These are phyloP conservation scores for Saturnispora dispora DNA, from an alignment of 805 yeast species.

Conservation along the genomic window DNA sequence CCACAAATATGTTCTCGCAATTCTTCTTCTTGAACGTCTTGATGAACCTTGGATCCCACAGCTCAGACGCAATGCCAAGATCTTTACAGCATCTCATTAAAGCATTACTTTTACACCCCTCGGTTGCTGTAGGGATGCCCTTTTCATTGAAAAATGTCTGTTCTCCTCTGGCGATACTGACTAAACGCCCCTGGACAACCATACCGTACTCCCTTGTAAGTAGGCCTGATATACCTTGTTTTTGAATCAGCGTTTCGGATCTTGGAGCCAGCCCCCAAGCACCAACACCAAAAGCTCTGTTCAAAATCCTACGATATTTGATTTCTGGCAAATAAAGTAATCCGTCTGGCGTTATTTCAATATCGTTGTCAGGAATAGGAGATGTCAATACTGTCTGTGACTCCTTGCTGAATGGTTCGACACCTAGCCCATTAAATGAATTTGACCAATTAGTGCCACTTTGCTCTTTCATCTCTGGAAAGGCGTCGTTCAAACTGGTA, in stretches of 20 bases:
- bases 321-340: constrained; percentile 87
- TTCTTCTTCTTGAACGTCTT: constrained; percentile 50
- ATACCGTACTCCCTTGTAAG: constrained; percentile 88
- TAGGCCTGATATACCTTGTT: constrained; percentile 25
- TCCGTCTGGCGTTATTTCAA: constrained; percentile 96
- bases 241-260: constrained; percentile 64
- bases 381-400: constrained; percentile 53
- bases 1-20: constrained; percentile 81
- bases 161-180: constrained; percentile 90
- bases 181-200: constrained; percentile 78
- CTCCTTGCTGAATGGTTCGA: constrained; percentile 59
- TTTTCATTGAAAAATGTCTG: constrained; percentile 83
- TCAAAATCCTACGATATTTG: constrained; percentile 82
- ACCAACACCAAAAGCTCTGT: constrained; percentile 94
- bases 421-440: constrained; percentile 80
- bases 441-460: constrained; percentile 63
- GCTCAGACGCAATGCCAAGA: constrained; percentile 89
- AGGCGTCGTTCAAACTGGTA: constrained; percentile 12
- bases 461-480: constrained; percentile 14
- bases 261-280: constrained; percentile 98
- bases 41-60: constrained; percentile 95
- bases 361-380: constrained; percentile 58
- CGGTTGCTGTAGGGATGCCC: constrained; percentile 90
- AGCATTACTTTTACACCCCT: constrained; percentile 95
- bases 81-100: constrained; percentile 97